phyloP scores from a whole-genome alignment of 257 asterid genomes.

The Schizonepeta tenuifolia region DNA sequence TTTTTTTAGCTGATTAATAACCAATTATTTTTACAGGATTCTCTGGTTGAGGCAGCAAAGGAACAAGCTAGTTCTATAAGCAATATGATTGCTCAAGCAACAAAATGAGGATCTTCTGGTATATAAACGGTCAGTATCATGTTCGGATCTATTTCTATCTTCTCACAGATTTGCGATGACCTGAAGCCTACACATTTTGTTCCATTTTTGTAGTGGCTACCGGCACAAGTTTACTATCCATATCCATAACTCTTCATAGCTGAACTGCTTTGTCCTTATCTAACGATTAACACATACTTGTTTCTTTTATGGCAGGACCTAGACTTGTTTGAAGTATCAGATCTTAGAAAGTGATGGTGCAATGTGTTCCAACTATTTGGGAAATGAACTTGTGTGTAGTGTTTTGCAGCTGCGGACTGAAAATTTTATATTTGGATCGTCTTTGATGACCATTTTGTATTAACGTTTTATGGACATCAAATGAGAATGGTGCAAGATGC shows the following conservation, averaged over 20 bases:
- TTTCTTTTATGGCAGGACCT: conserved; percentile 19
- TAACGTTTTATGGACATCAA: no score
- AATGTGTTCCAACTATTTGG: conserved; percentile 11
- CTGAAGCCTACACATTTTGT: neutral
- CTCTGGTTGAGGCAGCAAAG: conserved; percentile 95
- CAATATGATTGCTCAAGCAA: conserved; percentile 91
- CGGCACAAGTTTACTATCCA: neutral
- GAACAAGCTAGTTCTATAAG: conserved; percentile 91
- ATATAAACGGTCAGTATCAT: conserved; percentile 21
- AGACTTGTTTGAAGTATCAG: conserved; percentile 16
- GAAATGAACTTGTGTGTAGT: conserved; percentile 10
- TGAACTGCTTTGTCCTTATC: neutral
- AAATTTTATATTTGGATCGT: neutral
- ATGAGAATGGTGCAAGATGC: neutral
- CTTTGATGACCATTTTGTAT: conserved; percentile 9
- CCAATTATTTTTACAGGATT: conserved; percentile 60
- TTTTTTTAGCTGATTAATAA: conserved; percentile 9
- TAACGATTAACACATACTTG: neutral
- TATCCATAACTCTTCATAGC: neutral
- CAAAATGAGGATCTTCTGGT: conserved; percentile 58
- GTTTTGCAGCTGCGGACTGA: neutral
- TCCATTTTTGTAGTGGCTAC: neutral
- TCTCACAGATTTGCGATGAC: conserved; percentile 3
- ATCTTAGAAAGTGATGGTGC: conserved; percentile 1
- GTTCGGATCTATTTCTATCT: neutral